Percentiles rank a stretch among this genome's conserved stretches.
These are phyloP conservation scores for Hysterangium stoloniferum DNA, from an alignment of 768 basidiomycete genomes.

Conservation along the genomic window DNA sequence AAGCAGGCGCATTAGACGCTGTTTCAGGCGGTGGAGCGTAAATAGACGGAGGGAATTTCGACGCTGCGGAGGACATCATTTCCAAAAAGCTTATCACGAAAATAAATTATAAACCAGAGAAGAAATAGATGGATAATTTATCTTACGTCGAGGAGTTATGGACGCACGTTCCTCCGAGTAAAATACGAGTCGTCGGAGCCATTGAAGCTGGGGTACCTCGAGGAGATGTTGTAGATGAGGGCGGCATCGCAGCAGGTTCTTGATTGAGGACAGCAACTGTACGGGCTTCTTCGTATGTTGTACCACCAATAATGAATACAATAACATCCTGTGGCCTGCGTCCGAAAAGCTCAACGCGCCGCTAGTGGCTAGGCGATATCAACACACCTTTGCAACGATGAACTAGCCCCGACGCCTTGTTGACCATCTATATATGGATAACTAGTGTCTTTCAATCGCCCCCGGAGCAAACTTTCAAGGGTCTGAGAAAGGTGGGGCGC, in stretches of 20 bases:
- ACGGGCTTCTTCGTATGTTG: conserved; percentile 92
- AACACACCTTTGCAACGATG: conserved; percentile 61
- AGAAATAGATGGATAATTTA: not conserved
- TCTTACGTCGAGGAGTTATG: conserved; percentile 89
- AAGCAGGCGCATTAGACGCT: conserved; percentile 60
- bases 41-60: conserved; percentile 52
- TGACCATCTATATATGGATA: conserved; percentile 82
- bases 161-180: conserved; percentile 91
- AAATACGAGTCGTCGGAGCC: conserved; percentile 59
- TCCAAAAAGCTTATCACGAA: conserved; percentile 60
- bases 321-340: conserved; percentile 90
- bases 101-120: not conserved
- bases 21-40: conserved; percentile 75
- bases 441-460: conserved; percentile 75
- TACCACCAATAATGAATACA: conserved; percentile 92
- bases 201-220: conserved; percentile 30
- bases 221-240: conserved; percentile 37
- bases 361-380: not conserved
- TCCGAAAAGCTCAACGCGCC: not conserved
- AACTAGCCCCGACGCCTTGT: conserved; percentile 43
- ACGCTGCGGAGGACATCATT: conserved; percentile 73
- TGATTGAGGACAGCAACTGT: conserved; percentile 82
- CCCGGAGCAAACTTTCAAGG: conserved; percentile 80
- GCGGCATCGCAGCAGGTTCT: conserved; percentile 33
- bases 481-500: conserved; percentile 90